Evolutionary conservation across 2,329 filamentous ascomycete species (phyloP).

Genomic region (Ceratocystis albifundus): DNA sequence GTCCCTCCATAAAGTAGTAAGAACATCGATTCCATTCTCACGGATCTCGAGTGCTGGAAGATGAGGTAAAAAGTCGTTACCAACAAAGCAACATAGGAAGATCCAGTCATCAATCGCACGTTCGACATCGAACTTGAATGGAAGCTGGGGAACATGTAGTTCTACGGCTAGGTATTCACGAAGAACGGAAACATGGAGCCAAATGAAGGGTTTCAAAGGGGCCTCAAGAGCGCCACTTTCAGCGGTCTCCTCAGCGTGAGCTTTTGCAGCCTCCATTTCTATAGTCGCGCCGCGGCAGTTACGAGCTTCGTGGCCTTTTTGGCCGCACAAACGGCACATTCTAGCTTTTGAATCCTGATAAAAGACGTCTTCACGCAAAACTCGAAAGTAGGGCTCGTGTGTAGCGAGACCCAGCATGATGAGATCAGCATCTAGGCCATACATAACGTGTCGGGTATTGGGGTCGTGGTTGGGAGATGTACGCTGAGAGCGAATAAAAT

Average conservation of each 20-base stretch:
- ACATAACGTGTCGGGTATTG: conserved; percentile 95
- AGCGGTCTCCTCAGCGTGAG: conserved; percentile 17
- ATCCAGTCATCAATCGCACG: conserved; percentile 95
- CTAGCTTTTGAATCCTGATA: conserved; percentile 74
- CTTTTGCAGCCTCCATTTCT: conserved; percentile 38
- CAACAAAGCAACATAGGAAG: conserved; percentile 98
- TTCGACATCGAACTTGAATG: conserved; percentile 86
- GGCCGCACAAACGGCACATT: conserved; percentile 78
- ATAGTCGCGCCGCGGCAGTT: conserved; percentile 83
- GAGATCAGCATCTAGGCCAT: conserved; percentile 91
- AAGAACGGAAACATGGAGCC: conserved; percentile 85
- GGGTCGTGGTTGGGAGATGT: conserved; percentile 84
- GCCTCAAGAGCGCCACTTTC: conserved; percentile 34
- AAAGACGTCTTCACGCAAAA: conserved; percentile 94
- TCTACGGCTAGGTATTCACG: conserved; percentile 89
- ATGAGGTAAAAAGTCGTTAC: conserved; percentile 96
- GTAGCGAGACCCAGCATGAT: conserved; percentile 98
- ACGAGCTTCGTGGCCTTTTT: conserved; percentile 79
- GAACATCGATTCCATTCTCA: conserved; percentile 90
- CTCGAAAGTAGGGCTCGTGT: conserved; percentile 93
- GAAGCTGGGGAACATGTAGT: conserved; percentile 67
- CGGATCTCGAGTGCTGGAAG: conserved; percentile 94
- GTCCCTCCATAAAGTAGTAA: conserved; percentile 95
- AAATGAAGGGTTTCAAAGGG: conserved; percentile 81
- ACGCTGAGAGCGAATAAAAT: conserved; percentile 88